Evolutionary conservation across 495 filamentous ascomycete genomes (phyloP).

Genomic region (Penicillium nucicola): DNA sequence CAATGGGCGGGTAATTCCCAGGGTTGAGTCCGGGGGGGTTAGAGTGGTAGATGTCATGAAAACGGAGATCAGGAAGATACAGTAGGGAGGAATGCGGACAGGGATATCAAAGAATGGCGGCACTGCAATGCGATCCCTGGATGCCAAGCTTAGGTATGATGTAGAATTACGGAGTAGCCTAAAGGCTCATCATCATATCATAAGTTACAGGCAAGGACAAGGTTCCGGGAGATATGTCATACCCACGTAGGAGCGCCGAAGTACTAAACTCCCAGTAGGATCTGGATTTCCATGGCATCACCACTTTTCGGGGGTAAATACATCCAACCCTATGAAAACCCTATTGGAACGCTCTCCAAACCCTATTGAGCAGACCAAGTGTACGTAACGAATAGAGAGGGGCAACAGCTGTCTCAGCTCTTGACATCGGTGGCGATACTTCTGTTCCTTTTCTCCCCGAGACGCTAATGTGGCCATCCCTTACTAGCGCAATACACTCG

Average conservation of each 20-base stretch:
- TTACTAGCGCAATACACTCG: conserved; percentile 14
- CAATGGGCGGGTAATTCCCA: conserved; percentile 17
- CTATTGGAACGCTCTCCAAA: too few relatives aligned
- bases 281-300: conserved; percentile 13
- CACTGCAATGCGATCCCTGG: conserved; percentile 20
- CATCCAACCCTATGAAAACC: neutral
- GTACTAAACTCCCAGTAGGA: neutral
- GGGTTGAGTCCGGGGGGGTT: conserved; percentile 9
- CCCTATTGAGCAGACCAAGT: too few relatives aligned
- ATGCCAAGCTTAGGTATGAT: conserved; percentile 3
- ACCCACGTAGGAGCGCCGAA: conserved; percentile 13
- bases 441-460: conserved; percentile 16
- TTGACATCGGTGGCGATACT: conserved; percentile 16
- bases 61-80: conserved; percentile 11
- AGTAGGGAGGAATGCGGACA: neutral
- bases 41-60: conserved; percentile 24
- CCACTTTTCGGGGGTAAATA: conserved; percentile 7
- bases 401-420: conserved; percentile 3
- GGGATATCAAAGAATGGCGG: conserved; percentile 17
- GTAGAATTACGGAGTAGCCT: neutral
- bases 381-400: neutral
- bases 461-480: conserved; percentile 22
- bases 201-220: neutral
- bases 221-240: conserved; percentile 9
- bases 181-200: conserved; percentile 1